Conservation (phyloP, 768 basidiomycete genomes). For the Phlebiopsis flavidoalba region DNA sequence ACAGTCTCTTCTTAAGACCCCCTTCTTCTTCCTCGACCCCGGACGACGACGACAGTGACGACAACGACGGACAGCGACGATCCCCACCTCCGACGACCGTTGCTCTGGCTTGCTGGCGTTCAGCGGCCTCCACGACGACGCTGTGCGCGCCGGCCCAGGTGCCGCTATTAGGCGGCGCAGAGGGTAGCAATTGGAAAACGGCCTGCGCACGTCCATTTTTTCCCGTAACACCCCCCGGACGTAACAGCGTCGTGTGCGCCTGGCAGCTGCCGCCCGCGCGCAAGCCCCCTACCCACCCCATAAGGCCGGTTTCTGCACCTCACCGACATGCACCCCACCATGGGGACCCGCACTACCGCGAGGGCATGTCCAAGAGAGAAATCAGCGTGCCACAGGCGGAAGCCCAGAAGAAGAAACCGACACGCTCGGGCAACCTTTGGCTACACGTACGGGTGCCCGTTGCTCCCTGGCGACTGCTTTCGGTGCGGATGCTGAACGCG, state of each 20-base stretch:
- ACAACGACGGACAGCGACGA: not conserved
- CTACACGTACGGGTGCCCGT: slow-evolving; percentile 61
- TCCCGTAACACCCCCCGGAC: not conserved
- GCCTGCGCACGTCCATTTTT: not conserved
- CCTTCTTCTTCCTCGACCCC: not conserved
- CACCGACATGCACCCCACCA: slow-evolving; percentile 85
- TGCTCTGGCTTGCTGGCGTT: slow-evolving; percentile 22
- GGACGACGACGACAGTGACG: not conserved
- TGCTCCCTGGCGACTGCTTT: not conserved
- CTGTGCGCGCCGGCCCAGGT: slow-evolving; percentile 36
- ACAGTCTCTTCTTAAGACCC: not conserved
- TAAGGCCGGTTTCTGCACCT: slow-evolving; percentile 77
- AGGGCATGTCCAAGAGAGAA: slow-evolving; percentile 45
- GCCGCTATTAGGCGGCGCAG: slow-evolving; percentile 25
- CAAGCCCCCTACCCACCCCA: too few relatives aligned
- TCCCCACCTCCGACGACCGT: slow-evolving; percentile 11
- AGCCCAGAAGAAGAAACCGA: slow-evolving; percentile 47
- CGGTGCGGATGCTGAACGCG: not conserved
- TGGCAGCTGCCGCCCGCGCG: slow-evolving; percentile 23
- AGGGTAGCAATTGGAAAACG: not conserved
- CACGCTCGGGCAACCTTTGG: slow-evolving; percentile 62
- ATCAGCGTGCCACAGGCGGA: slow-evolving; percentile 64
- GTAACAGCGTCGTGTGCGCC: not conserved
- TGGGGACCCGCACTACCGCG: slow-evolving; percentile 60
- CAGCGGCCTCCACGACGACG: slow-evolving; percentile 20